phyloP scores from a whole-genome alignment of 345 rosid genomes.

The Citrus glauca region DNA sequence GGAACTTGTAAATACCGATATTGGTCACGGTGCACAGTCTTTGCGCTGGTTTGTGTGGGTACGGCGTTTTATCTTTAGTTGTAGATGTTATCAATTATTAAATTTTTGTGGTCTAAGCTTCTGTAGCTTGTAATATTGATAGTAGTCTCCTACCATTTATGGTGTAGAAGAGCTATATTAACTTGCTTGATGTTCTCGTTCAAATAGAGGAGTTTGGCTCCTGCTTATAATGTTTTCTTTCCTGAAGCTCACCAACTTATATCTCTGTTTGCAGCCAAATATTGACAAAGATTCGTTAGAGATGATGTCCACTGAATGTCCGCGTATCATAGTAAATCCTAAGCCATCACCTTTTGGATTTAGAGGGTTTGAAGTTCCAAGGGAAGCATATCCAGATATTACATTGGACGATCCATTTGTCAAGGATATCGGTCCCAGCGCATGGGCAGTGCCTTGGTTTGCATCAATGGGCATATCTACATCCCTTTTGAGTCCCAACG shows the following conservation, averaged over 20 bases:
- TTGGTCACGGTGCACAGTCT: conserved; percentile 72
- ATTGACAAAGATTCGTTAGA: conserved; percentile 62
- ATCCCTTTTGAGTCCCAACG: conserved; percentile 28
- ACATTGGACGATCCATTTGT: conserved; percentile 56
- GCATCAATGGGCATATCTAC: conserved; percentile 28
- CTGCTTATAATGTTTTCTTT: neutral
- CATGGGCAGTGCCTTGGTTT: conserved; percentile 44
- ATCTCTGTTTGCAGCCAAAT: conserved; percentile 50
- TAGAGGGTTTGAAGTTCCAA: conserved; percentile 51
- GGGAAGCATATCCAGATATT: conserved; percentile 52
- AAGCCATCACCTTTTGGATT: conserved; percentile 58
- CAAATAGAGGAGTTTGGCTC: neutral
- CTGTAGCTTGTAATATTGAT: neutral
- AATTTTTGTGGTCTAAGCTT: neutral
- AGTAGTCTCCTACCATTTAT: neutral
- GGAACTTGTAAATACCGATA: conserved; percentile 67
- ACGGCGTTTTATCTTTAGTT: conserved; percentile 15
- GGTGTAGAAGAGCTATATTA: neutral
- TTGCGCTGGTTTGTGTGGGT: conserved; percentile 94
- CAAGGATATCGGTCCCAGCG: conserved; percentile 56
- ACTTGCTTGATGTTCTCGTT: neutral
- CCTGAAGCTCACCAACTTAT: neutral
- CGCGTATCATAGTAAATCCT: conserved; percentile 76
- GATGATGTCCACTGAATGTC: conserved; percentile 57
- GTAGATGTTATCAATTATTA: neutral